Evolutionary conservation across 495 filamentous ascomycete species (phyloP).

Genomic region (Penicillium atrosanguineum): DNA sequence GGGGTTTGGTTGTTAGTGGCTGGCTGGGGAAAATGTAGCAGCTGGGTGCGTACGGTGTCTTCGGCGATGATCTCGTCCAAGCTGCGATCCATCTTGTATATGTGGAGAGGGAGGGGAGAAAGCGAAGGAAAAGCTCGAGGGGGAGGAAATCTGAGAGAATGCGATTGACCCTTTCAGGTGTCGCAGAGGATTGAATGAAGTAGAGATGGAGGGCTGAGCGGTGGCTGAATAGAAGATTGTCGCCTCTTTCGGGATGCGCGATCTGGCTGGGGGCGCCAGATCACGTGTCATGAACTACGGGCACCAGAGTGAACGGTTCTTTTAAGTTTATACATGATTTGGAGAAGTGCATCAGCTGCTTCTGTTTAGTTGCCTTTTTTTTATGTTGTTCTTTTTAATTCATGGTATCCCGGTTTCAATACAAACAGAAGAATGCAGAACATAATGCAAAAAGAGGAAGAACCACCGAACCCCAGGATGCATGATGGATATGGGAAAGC

Average conservation of each 20-base stretch:
- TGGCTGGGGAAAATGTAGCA: background rate
- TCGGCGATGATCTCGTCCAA: slow-evolving; percentile 84
- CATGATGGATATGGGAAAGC: slow-evolving; percentile 26
- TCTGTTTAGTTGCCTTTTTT: background rate
- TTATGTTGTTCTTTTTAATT: slow-evolving; percentile 10
- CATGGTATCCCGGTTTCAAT: slow-evolving; percentile 24
- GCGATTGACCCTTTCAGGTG: background rate
- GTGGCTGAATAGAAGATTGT: background rate
- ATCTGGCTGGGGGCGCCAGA: background rate
- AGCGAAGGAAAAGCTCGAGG: slow-evolving; percentile 1
- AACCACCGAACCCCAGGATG: slow-evolving; percentile 32
- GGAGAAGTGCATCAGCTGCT: background rate
- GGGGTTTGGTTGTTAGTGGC: slow-evolving; percentile 10
- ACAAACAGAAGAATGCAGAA: slow-evolving; percentile 21
- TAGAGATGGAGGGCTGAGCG: background rate
- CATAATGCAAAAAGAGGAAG: slow-evolving; percentile 18
- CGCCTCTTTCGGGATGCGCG: slow-evolving; percentile 2
- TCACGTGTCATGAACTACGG: slow-evolving; percentile 2
- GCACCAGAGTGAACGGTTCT: background rate
- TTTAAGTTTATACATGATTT: background rate
- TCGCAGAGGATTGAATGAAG: slow-evolving; percentile 1
- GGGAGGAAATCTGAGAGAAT: background rate
- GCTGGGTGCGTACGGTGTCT: slow-evolving; percentile 59
- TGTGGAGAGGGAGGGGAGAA: background rate
- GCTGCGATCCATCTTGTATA: slow-evolving; percentile 67